Base-by-base conservation (phyloP, 768 basidiomycete genomes). In the Sistotremastrum suecicum region DNA sequence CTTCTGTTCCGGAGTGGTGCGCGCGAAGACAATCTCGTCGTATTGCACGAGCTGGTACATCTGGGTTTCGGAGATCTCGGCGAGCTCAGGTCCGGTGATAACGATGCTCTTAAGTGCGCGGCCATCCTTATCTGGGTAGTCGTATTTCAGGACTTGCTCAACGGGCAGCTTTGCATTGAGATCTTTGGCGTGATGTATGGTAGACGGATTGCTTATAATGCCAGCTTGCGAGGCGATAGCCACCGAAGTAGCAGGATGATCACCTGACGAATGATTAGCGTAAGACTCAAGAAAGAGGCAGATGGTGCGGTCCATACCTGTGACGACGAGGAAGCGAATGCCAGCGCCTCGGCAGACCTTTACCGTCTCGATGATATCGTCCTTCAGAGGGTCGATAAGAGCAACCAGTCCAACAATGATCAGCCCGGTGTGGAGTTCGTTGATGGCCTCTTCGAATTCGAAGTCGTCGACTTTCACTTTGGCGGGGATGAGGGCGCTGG, bases 161-260 rank as follows among this genome's bases (percentile, higher is more conserved):
- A 58, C 38, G 4, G 58, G 49, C 7, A 50, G 44, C n/a, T 63
- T 54, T 5, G 56, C 51, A 34, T 59, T 46, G 1, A 74, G 63
- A 51, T 73, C 63, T 5, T 61, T 49, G 3, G 66, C 50, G 31
- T 58, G 61, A 42, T 72, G 65, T 9, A 72, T 57, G 0, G 53
- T 41, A 3, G 47, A 43, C 0, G 65, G 48, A 35, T 68, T 58
- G 3, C 70, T 66, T 39, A 77, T 64, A 49, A 77, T 75, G 29
- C 77, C 71, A n/a, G 74, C 75, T 51, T 78, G 74, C 7, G 66
- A 62, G 7, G 78, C 78, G 48, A 83, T 80, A 0, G 80, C 76
- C 3, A 70, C 63, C 1, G 76, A 78, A 0, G 79, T 82, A 9
- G 70, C 62, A 31, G 74, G 67, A 56, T 80, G 63, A 63, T 83